phyloP scores from a whole-genome alignment of 345 rosid genomes.

The Cardamine chenopodiifolia region DNA sequence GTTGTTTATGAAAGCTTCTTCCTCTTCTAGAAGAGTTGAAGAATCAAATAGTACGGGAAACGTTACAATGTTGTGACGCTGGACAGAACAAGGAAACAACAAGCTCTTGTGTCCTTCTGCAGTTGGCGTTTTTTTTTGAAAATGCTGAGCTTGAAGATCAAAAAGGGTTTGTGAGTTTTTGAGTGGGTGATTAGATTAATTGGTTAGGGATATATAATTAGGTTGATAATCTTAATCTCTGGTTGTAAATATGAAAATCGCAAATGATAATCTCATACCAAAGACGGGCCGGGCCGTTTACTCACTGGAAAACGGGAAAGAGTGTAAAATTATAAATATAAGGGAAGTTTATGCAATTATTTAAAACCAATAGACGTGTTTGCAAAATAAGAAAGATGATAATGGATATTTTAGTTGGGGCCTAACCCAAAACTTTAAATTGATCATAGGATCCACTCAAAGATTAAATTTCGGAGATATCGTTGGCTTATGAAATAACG shows the following conservation, averaged over 20 bases:
- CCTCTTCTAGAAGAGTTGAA: background rate
- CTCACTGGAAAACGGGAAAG: background rate
- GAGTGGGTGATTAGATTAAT: slow-evolving; percentile 25
- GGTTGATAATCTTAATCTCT: slow-evolving; percentile 25
- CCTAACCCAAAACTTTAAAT: slow-evolving; percentile 1
- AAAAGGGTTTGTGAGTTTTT: slow-evolving; percentile 29
- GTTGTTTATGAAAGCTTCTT: slow-evolving; percentile 37
- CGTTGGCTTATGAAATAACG: background rate
- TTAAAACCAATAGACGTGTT: background rate
- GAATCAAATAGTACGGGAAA: slow-evolving; percentile 29
- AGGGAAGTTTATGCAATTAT: background rate
- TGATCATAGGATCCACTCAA: background rate
- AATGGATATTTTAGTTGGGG: slow-evolving; percentile 13
- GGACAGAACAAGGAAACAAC: slow-evolving; percentile 11
- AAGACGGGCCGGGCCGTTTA: background rate
- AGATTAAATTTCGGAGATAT: background rate
- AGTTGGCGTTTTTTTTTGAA: slow-evolving; percentile 4
- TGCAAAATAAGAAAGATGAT: background rate
- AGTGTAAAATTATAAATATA: background rate
- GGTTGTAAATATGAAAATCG: slow-evolving; percentile 33
- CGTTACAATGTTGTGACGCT: slow-evolving; percentile 30
- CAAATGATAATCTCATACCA: background rate
- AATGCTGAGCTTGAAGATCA: slow-evolving; percentile 17
- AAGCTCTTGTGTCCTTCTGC: slow-evolving; percentile 11
- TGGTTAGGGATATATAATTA: slow-evolving; percentile 35